Evolutionary conservation across 129 eudicot genomes (phyloP), one percentile per base, ranked within the genome.

Genomic region (Flaveria linearis): DNA sequence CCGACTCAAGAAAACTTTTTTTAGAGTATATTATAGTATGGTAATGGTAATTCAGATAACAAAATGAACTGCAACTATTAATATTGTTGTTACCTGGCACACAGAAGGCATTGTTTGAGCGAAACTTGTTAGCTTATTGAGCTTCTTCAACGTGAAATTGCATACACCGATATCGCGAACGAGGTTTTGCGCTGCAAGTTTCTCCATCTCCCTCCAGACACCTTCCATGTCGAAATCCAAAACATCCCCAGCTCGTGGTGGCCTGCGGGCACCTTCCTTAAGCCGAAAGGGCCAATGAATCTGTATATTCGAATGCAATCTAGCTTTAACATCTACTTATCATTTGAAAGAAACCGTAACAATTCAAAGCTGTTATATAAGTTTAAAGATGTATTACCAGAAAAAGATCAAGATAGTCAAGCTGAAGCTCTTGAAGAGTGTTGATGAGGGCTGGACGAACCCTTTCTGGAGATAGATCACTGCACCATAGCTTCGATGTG

Each of bases 181-280:
- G 3, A 88, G 84, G 28, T 83, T 83, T 33, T 88, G 85, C 10
- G 72, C 26, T 4, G 85, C 88, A 12, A 86, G 91, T 26, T 86
- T 88, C 80, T 91, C 97, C 91, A 88, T 88, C 67, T 91, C 97
- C 67, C 86, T 88, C 94, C 91, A 88, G 42, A 91, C 91, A 16
- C 94, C 91, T 88, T 91, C 91, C 94, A 91, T 91, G 74, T 91
- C 89, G 30, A 84, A 91, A 8, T 84, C 80, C 79, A 91, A 55
- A 5, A 91, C 76, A 1, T 84, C 91, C 10, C 87, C 90, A 13
- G 85, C 75, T 73, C 84, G 83, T 1, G 96, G 96, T 9, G 93
- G 93, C 72, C 87, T 72, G 45, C 85, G 83, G 1, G 90, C 89
- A 61, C 93, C 90, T 0, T 88, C 89, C 76, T 76, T 86, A 15